Conservation (phyloP, 768 basidiomycete genomes). For the Naganishia antarctica region DNA sequence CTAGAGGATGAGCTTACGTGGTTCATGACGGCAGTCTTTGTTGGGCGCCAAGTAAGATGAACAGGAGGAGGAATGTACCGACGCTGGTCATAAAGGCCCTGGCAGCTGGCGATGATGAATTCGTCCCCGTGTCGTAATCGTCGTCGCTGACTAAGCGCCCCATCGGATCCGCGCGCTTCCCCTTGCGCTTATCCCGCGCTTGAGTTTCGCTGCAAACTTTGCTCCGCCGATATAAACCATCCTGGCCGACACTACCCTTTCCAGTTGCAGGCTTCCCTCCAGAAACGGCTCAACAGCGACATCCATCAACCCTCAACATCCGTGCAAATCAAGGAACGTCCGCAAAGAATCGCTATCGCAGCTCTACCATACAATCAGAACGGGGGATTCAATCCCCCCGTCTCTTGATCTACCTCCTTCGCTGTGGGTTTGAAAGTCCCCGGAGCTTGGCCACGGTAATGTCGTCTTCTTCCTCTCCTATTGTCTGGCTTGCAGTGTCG, state of each 20-base stretch:
- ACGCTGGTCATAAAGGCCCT: no score
- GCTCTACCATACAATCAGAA: conserved; percentile 14
- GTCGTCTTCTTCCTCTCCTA: background rate
- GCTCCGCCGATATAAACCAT: background rate
- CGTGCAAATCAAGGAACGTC: conserved; percentile 11
- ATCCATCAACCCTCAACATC: background rate
- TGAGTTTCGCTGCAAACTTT: background rate
- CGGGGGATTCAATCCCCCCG: background rate
- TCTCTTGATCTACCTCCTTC: conserved; percentile 1
- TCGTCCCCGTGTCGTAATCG: background rate
- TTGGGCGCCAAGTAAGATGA: background rate
- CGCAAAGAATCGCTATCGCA: conserved; percentile 26
- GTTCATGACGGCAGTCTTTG: conserved; percentile 20
- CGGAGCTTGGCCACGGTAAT: conserved; percentile 12
- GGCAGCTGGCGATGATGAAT: background rate
- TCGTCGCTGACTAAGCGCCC: background rate
- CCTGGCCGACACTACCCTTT: no score
- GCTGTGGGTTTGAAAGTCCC: conserved; percentile 27
- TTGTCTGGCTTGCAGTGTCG: background rate
- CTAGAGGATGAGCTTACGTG: conserved; percentile 18
- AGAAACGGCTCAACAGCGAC: background rate
- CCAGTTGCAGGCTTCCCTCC: no score
- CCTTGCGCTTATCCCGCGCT: background rate
- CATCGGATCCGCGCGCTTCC: background rate
- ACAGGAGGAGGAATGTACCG: no score